Conservation (phyloP, 176 grass and related monocot species). For the Paspalum vaginatum region DNA sequence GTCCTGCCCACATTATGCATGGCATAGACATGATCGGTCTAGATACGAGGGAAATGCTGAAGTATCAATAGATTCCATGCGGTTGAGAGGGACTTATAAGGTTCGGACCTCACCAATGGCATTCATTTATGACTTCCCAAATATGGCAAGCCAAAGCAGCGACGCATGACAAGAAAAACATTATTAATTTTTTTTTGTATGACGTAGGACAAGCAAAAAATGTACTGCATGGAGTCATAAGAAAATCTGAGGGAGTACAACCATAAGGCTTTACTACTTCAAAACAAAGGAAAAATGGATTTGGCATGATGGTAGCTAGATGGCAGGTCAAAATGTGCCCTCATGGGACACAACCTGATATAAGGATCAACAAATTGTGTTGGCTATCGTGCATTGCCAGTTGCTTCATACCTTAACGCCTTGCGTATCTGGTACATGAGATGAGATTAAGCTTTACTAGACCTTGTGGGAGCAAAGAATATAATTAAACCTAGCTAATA, state of each 20-base stretch:
- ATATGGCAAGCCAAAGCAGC: background rate
- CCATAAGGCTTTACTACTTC: background rate
- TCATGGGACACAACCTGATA: background rate
- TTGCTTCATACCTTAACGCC: background rate
- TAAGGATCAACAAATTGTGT: background rate
- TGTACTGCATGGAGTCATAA: too few species aligned
- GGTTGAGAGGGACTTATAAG: background rate
- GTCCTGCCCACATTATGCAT: background rate
- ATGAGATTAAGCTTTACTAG: background rate
- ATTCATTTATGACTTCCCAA: background rate
- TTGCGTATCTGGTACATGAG: background rate
- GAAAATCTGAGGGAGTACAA: background rate
- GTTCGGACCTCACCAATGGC: background rate
- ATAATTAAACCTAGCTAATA: background rate
- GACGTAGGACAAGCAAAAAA: too few species aligned
- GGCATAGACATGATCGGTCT: background rate
- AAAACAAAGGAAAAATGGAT: background rate
- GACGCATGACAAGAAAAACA: background rate
- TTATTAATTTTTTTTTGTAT: too few species aligned
- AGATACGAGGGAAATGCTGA: background rate
- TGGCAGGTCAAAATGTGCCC: background rate
- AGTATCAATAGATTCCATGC: background rate
- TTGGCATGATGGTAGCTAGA: background rate
- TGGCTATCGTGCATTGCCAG: background rate
- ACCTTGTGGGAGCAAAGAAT: background rate